These are phyloP conservation scores for Larix sibirica DNA, from an alignment of 83 land plant genomes.

Conservation along the genomic window DNA sequence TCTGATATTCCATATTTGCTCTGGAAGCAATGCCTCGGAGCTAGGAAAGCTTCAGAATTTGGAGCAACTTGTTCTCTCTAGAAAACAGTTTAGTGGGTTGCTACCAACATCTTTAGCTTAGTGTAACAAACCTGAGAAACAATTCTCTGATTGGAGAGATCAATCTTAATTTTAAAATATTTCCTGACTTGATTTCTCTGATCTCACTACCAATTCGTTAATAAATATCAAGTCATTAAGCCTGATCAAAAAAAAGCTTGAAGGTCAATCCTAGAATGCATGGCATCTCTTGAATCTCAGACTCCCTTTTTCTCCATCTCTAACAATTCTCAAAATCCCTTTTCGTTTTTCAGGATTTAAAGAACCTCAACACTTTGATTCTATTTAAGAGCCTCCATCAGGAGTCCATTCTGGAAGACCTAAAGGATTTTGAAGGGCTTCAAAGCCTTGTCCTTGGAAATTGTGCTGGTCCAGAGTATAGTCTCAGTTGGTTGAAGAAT, in stretches of 20 bases:
- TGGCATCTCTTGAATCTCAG: slow-evolving; percentile 27
- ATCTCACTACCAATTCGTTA: slow-evolving; percentile 44
- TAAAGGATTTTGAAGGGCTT: too few relatives aligned
- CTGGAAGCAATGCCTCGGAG: slow-evolving; percentile 27
- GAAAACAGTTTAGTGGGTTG: slow-evolving; percentile 35
- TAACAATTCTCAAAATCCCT: background rate
- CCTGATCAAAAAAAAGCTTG: slow-evolving; percentile 29
- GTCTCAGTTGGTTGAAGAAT: too few relatives aligned
- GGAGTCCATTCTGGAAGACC: too few relatives aligned
- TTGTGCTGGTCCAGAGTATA: too few relatives aligned
- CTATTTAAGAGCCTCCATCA: too few relatives aligned
- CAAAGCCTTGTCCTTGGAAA: too few relatives aligned
- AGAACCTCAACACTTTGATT: too few relatives aligned
- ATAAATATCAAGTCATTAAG: slow-evolving; percentile 38
- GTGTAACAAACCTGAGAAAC: slow-evolving; percentile 35
- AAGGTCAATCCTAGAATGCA: slow-evolving; percentile 32
- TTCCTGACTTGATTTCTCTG: slow-evolving; percentile 29
- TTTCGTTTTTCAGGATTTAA: too few relatives aligned
- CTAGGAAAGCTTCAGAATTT: slow-evolving; percentile 32
- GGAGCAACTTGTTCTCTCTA: slow-evolving; percentile 32
- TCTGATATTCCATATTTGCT: background rate
- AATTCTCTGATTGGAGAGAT: slow-evolving; percentile 40
- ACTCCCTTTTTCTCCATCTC: slow-evolving; percentile 42
- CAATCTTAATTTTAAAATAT: slow-evolving; percentile 26
- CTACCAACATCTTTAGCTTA: slow-evolving; percentile 37